Evolutionary conservation across 2,329 filamentous ascomycete species (phyloP).

Genomic region (Didymellaceae sp.): DNA sequence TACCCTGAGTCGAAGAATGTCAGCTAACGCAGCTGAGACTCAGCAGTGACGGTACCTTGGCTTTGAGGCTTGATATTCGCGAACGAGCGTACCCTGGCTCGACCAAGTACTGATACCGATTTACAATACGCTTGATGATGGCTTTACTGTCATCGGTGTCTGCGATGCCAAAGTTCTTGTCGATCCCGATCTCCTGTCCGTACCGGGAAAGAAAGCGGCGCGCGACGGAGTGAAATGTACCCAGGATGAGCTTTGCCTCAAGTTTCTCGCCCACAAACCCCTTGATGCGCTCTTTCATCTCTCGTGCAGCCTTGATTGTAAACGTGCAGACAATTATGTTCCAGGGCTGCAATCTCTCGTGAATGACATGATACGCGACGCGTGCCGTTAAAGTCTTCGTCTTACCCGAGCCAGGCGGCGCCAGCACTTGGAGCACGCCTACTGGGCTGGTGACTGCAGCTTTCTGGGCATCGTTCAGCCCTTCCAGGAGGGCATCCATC

Average conservation of each 20-base stretch:
- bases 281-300: slow-evolving; percentile 90
- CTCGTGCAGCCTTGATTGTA: slow-evolving; percentile 89
- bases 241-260: slow-evolving; percentile 79
- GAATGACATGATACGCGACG: slow-evolving; percentile 83
- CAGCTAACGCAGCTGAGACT: no score
- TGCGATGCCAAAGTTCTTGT: slow-evolving; percentile 86
- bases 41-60: no score
- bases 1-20: no score
- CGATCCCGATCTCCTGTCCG: slow-evolving; percentile 81
- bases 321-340: slow-evolving; percentile 96
- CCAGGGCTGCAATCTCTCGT: slow-evolving; percentile 74
- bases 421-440: slow-evolving; percentile 66
- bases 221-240: slow-evolving; percentile 94
- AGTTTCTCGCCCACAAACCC: slow-evolving; percentile 78
- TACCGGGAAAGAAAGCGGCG: slow-evolving; percentile 84
- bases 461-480: slow-evolving; percentile 69
- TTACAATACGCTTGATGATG: slow-evolving; percentile 83
- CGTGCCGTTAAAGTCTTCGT: slow-evolving; percentile 94
- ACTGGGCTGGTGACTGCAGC: slow-evolving; percentile 69
- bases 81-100: slow-evolving; percentile 74
- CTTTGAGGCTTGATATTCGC: slow-evolving; percentile 74
- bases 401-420: slow-evolving; percentile 77
- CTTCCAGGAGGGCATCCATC: slow-evolving; percentile 64
- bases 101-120: slow-evolving; percentile 70
- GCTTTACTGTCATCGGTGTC: slow-evolving; percentile 81